Base-by-base conservation (phyloP, 2,329 filamentous ascomycete species). In the Hortaea sp. region DNA sequence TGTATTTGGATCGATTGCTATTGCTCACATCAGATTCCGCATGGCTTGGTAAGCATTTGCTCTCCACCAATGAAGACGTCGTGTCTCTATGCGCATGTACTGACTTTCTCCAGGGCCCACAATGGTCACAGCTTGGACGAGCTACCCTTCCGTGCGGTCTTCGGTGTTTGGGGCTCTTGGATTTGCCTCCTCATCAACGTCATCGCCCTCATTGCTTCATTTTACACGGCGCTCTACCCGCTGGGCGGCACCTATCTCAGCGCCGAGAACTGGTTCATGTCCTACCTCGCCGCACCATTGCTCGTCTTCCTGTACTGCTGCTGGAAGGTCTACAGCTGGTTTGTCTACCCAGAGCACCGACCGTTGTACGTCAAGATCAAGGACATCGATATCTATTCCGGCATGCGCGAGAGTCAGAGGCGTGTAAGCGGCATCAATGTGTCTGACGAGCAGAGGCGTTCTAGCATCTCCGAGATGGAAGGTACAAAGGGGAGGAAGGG, bases 151-250 rank as follows among this genome's bases (percentile, higher is more conserved):
- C 65, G 66, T 12, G 55, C 54, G 11, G 66, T 73, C 42, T 72
- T 76, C 41, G 82, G 82, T 46, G 69, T 83, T 6, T 67, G 62
- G 2, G 82, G 82, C 13, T 84, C 79, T 0, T 84, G 70, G 63
- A 35, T 84, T 10, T 81, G 82, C 13, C 67, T 85, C 7, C 43
- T 57, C 42, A 69, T 85, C 43, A 78, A 77, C 57, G 50, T 72
- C 20, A 68, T 89, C 41, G 81, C 94, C 30, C 74, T 95, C 28
- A 62, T 84, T 40, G 85, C 85, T 1, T 87, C 95, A 62, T 61
- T 62, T 52, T 95, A 88, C 85, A 82, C 85, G 42, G 87, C 85
- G 29, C 81, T 85, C 4, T 88, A 81, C 60, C 88, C 88, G 4
- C 75, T 90, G 12, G 56, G 51, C 7, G 61, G 54, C 39, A 51